Base-by-base conservation (phyloP, 2,329 filamentous ascomycete genomes). In the Xylariaceae sp. region DNA sequence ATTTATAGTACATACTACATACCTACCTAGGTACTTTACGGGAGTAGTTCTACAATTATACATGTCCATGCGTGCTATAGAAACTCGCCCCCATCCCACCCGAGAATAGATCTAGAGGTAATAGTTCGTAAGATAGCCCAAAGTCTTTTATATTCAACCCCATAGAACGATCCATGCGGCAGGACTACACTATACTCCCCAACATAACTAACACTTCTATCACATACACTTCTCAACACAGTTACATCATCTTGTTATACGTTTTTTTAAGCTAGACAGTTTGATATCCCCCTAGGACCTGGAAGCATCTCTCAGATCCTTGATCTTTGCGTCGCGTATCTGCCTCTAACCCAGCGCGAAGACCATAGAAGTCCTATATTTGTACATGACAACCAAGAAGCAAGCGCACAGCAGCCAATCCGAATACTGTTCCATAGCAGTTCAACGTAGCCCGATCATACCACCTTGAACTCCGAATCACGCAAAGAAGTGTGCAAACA, bases 381-480 rank as follows among this genome's bases (percentile, higher is more conserved):
- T 41, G 45, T 58, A 57, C 54, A 58, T 36, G 9, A 21, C 34
- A 51, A 43, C n/a, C 34, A 47, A 57, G 24, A 51, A 39, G 17
- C 16, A 40, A 40, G 40, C 14, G 46, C 36, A 34, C 16, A 28
- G 23, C 34, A 36, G 37, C 55, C 31, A 14, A 48, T 41, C 21
- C 16, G 39, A 29, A 17, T 31, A 12, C 33, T 21, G n/a, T n/a
- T 40, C 21, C 53, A 28, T 8, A 28, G 23, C 39, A 50, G 48
- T 44, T 39, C 29, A 40, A 49, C 43, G 11, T 21, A 41, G 29
- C 36, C 28, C 37, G 23, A 12, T 23, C 40, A 14, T 55, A 19
- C 24, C 41, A 8, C 28, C 50, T 37, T 16, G 16, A 49, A 61
- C 55, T 55, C 58, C 55, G 34, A 41, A 56, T 11, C 23, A 24